These are phyloP conservation scores for Gnomoniopsis smithogilvyi DNA, from an alignment of 2,329 filamentous ascomycete species.

Conservation along the genomic window DNA sequence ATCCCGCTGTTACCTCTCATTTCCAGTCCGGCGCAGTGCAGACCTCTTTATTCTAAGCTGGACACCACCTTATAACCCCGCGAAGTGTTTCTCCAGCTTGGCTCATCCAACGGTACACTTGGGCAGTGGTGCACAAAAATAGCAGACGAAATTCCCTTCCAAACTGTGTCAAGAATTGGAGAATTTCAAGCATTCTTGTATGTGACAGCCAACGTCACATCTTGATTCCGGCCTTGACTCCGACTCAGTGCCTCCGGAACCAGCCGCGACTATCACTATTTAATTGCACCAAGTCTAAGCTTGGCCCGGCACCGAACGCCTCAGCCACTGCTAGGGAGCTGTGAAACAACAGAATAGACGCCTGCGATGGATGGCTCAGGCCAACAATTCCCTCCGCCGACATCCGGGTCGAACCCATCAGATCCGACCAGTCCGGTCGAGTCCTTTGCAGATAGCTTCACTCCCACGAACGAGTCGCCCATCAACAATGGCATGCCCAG, in stretches of 20 bases:
- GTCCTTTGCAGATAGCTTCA: conserved; percentile 25
- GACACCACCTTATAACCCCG: background rate
- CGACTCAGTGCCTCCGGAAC: no score
- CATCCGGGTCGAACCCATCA: conserved; percentile 10
- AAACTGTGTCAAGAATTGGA: no score
- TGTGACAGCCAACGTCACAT: no score
- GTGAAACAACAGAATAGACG: background rate
- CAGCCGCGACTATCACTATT: background rate
- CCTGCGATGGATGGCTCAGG: conserved; percentile 12
- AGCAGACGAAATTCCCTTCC: no score
- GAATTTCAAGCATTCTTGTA: no score
- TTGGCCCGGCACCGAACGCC: background rate
- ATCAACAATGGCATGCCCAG: conserved; percentile 7
- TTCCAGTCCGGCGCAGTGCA: background rate
- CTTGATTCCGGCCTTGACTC: no score
- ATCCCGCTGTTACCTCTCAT: background rate
- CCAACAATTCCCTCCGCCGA: conserved; percentile 8
- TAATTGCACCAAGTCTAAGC: no score
- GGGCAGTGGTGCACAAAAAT: no score
- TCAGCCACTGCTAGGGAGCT: background rate
- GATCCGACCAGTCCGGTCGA: conserved; percentile 26
- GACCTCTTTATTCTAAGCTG: background rate
- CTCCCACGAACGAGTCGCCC: conserved; percentile 7
- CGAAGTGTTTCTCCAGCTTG: no score
- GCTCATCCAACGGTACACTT: no score